Conservation (phyloP, 768 basidiomycete species). For the Xerocomellus amylosporus region DNA sequence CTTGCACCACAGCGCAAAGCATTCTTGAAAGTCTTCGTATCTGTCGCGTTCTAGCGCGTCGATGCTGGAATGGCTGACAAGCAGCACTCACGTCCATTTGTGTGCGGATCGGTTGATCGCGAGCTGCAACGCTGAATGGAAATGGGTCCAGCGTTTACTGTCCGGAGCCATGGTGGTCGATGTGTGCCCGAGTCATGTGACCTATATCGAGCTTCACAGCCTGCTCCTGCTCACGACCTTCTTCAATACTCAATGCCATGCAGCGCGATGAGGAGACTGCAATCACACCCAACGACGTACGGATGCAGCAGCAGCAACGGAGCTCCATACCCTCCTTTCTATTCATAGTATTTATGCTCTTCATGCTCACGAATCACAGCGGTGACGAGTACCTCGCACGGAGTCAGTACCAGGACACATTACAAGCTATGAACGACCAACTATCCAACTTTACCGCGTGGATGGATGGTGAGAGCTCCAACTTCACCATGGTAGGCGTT, state of each 20-base stretch:
- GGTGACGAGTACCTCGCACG: slow-evolving; percentile 63
- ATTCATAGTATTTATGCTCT: slow-evolving; percentile 70
- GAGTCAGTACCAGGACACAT: slow-evolving; percentile 64
- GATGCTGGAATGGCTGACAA: neutral
- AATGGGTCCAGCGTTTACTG: slow-evolving; percentile 51
- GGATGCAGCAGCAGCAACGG: slow-evolving; percentile 38
- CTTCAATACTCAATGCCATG: slow-evolving; percentile 23
- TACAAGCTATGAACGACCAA: slow-evolving; percentile 56
- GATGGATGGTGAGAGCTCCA: slow-evolving; percentile 63
- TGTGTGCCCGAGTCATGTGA: slow-evolving; percentile 24
- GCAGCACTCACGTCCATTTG: slow-evolving; percentile 49
- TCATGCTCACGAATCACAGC: slow-evolving; percentile 75
- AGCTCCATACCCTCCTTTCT: slow-evolving; percentile 71
- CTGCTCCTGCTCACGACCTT: neutral
- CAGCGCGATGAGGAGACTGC: slow-evolving; percentile 29
- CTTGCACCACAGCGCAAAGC: slow-evolving; percentile 63
- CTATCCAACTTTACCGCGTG: slow-evolving; percentile 73
- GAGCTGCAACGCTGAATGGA: slow-evolving; percentile 51
- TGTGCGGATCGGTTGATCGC: slow-evolving; percentile 50
- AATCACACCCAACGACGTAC: slow-evolving; percentile 8
- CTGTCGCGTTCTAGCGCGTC: slow-evolving; percentile 24
- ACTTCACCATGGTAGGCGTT: slow-evolving; percentile 60
- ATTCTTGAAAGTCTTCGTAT: slow-evolving; percentile 56
- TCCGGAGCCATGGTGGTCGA: slow-evolving; percentile 22
- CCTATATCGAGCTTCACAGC: neutral